Conservation (phyloP, 148 eudicot genomes). For the Amaranthus palmeri region DNA sequence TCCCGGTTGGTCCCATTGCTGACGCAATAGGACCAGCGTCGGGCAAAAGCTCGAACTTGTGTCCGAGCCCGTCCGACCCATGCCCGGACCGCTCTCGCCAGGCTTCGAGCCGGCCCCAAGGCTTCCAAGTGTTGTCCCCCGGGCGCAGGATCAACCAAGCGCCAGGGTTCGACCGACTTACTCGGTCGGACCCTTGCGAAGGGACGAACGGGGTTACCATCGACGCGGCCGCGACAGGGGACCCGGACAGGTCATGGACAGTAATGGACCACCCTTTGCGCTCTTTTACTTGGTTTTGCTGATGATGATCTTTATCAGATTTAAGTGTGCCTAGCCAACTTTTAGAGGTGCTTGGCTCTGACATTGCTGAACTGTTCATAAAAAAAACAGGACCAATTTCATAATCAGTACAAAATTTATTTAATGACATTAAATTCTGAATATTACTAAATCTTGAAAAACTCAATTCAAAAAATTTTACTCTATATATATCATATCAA, state of each 20-base stretch:
- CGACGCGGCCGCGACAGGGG: conserved; percentile 82
- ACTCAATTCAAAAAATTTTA: not conserved
- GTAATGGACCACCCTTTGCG: conserved; percentile 92
- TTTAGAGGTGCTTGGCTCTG: conserved; percentile 53
- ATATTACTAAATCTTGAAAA: not conserved
- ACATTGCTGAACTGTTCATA: conserved; percentile 53
- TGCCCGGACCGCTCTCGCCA: conserved; percentile 49
- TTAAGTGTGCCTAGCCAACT: conserved; percentile 51
- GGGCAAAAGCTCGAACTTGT: conserved; percentile 65
- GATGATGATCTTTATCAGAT: conserved; percentile 24
- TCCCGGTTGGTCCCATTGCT: conserved; percentile 32
- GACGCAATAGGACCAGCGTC: conserved; percentile 21
- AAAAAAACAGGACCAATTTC: conserved; percentile 13
- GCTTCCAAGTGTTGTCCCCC: conserved; percentile 78
- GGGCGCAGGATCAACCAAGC: conserved; percentile 93
- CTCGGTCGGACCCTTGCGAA: conserved; percentile 60
- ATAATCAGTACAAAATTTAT: conserved; percentile 2
- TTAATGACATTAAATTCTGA: not conserved
- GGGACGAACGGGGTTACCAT: conserved; percentile 97
- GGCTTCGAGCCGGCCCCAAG: conserved; percentile 93
- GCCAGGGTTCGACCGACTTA: conserved; percentile 76
- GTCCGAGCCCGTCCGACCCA: conserved; percentile 42
- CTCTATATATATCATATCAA: not conserved
- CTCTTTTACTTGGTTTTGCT: conserved; percentile 37
- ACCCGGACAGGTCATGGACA: conserved; percentile 85